Conservation (phyloP, 2,329 filamentous ascomycete genomes). For the Hymenoscyphus fructigenus region DNA sequence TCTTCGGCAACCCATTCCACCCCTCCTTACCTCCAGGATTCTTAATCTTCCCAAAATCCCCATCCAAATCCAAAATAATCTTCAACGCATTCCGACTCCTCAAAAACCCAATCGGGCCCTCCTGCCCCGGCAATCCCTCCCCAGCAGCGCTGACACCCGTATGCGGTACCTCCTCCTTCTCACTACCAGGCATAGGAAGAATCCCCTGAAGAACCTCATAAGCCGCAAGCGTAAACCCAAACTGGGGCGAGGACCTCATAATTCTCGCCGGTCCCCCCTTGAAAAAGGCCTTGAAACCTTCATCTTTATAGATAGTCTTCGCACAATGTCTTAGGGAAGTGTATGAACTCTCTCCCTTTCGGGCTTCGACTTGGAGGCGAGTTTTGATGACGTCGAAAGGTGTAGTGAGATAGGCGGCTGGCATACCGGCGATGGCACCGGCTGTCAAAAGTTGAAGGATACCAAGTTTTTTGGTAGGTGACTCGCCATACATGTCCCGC, state of each 20-base stretch:
- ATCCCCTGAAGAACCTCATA: slow-evolving; percentile 87
- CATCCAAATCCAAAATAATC: slow-evolving; percentile 90
- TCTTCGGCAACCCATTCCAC: slow-evolving; percentile 32
- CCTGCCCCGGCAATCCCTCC: slow-evolving; percentile 39
- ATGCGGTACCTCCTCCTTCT: slow-evolving; percentile 46
- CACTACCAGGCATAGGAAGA: slow-evolving; percentile 73
- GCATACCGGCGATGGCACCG: slow-evolving; percentile 92
- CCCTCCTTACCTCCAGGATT: slow-evolving; percentile 28
- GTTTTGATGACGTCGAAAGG: slow-evolving; percentile 99
- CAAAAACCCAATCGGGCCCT: slow-evolving; percentile 53
- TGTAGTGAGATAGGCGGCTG: slow-evolving; percentile 90
- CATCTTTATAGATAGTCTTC: slow-evolving; percentile 78
- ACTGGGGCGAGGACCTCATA: slow-evolving; percentile 91
- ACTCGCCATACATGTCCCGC: slow-evolving; percentile 90
- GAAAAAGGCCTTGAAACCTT: slow-evolving; percentile 96
- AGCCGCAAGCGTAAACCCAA: slow-evolving; percentile 93
- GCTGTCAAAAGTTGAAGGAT: slow-evolving; percentile 89
- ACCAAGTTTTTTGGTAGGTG: slow-evolving; percentile 80
- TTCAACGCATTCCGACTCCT: slow-evolving; percentile 88
- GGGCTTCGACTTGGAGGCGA: slow-evolving; percentile 91
- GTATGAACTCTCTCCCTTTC: slow-evolving; percentile 90
- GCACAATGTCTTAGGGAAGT: slow-evolving; percentile 85
- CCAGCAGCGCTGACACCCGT: slow-evolving; percentile 62
- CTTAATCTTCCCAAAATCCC: slow-evolving; percentile 71
- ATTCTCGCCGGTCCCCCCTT: slow-evolving; percentile 97